These are phyloP conservation scores for Steccherinum ochraceum DNA, from an alignment of 768 basidiomycete genomes.

Conservation along the genomic window DNA sequence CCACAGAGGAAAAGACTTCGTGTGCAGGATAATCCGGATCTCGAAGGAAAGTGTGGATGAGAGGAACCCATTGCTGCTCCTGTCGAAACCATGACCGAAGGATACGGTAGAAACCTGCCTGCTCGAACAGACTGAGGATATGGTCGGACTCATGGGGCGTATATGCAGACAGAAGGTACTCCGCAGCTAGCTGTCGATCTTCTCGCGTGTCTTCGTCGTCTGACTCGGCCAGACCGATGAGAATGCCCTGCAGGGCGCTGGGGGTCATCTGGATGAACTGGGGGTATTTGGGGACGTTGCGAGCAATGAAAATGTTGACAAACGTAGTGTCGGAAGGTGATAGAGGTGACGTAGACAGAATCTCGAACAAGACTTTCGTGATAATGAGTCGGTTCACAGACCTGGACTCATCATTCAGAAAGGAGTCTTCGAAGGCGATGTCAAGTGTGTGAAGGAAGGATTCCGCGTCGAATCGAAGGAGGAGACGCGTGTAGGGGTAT, in stretches of 20 bases:
- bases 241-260: conserved; percentile 64
- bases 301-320: conserved; percentile 91
- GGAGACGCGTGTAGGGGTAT: conserved; percentile 81
- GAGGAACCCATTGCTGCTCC: conserved; percentile 67
- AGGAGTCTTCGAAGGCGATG: conserved; percentile 89
- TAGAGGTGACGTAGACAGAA: conserved; percentile 46
- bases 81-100: conserved; percentile 74
- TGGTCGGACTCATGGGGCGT: conserved; percentile 73
- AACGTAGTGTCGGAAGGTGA: conserved; percentile 67
- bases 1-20: conserved; percentile 61
- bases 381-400: conserved; percentile 73
- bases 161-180: conserved; percentile 89
- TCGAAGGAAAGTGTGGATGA: conserved; percentile 68
- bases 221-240: conserved; percentile 74
- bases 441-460: conserved; percentile 92
- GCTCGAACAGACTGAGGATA: conserved; percentile 63
- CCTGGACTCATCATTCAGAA: conserved; percentile 71
- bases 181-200: conserved; percentile 91
- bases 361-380: conserved; percentile 79
- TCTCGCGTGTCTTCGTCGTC: conserved; percentile 74
- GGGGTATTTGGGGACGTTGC: conserved; percentile 94
- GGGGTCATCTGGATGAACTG: conserved; percentile 73
- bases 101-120: conserved; percentile 88
- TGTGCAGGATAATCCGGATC: conserved; percentile 57
- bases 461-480: conserved; percentile 88